Percentiles rank a stretch among this genome's conserved stretches.
phyloP scores from a whole-genome alignment of 148 eudicot genomes.

The Persicaria maculosa region DNA sequence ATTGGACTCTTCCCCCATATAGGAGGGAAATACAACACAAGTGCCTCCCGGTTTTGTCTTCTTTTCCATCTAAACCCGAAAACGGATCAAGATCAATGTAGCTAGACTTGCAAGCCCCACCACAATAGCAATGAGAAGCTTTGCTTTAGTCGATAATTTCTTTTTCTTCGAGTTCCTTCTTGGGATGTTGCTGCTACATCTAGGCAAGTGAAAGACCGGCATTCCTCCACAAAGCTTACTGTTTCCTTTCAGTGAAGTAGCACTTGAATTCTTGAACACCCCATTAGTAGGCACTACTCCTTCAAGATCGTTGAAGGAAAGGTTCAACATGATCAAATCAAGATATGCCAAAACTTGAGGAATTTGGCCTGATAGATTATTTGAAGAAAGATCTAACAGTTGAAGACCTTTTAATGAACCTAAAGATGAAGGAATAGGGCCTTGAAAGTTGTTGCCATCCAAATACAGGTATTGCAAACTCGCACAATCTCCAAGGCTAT shows the following conservation, averaged over 20 bases:
- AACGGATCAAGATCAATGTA: background rate
- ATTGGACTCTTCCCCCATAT: no score
- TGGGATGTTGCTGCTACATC: background rate
- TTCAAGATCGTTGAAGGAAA: slow-evolving; percentile 21
- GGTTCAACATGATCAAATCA: slow-evolving; percentile 6
- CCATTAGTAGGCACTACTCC: slow-evolving; percentile 20
- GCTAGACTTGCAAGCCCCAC: background rate
- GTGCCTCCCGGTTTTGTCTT: background rate
- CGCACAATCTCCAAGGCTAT: slow-evolving; percentile 5
- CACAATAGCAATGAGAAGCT: background rate
- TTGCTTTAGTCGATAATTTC: background rate
- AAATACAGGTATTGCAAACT: slow-evolving; percentile 7
- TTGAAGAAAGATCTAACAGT: slow-evolving; percentile 14
- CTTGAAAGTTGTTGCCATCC: slow-evolving; percentile 11
- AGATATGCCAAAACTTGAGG: slow-evolving; percentile 13
- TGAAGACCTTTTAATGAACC: slow-evolving; percentile 11
- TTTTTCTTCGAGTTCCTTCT: background rate
- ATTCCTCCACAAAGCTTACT: slow-evolving; percentile 23
- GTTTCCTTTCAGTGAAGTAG: slow-evolving; percentile 16
- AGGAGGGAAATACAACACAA: no score
- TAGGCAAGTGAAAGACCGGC: slow-evolving; percentile 13
- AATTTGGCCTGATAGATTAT: slow-evolving; percentile 21
- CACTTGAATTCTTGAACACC: slow-evolving; percentile 14
- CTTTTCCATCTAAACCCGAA: background rate
- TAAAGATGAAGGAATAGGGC: slow-evolving; percentile 19